Base-by-base conservation (phyloP, 768 basidiomycete genomes). In the Butyriboletus loyo region DNA sequence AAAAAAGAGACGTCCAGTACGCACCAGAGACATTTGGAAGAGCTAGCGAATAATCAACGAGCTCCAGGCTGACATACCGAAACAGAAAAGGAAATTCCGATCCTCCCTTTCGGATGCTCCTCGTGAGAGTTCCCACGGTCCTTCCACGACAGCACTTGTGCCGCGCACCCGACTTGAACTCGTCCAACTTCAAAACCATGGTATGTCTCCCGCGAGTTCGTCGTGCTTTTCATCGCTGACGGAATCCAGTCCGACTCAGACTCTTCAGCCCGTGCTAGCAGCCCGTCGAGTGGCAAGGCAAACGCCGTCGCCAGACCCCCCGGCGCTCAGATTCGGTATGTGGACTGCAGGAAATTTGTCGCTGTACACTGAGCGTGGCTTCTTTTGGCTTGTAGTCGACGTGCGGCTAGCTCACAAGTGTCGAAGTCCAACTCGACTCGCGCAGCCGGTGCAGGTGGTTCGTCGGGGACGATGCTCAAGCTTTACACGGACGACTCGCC, bases 401-500 rank as follows among this genome's bases (percentile, higher is more conserved):
- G 91, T 61, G 89, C 90, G 59, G 79, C 81, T 54, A 82, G 79
- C 38, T 65, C 75, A 46, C 85, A 86, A 58, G 85, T 71, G 7
- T 66, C 86, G 43, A 84, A 80, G 70, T 92, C 94, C 24, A 94
- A 93, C 67, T 95, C 92, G 1, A 71, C 86, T 28, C 87, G 95
- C 53, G 86, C 93, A 36, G 93, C 95, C 25, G 94, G 96, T 37
- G 93, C 93, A 52, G 97, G 97, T 49, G 97, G 97, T 49, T 94
- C 91, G 34, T 92, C 88, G 52, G 96, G 92, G 76, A 99, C 97
- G 52, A 98, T 99, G 97, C 83, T 99, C 66, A 93, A 92, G 75
- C 80, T 99, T 5, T 98, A 98, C 83, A 98, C 97, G 35, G 96
- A 98, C 68, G 97, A 98, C 67, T 95, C 95, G 53, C 92, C 92